These are phyloP conservation scores for Coemansia sp. DNA, from an alignment of 192 early-diverging fungal species.

Conservation along the genomic window DNA sequence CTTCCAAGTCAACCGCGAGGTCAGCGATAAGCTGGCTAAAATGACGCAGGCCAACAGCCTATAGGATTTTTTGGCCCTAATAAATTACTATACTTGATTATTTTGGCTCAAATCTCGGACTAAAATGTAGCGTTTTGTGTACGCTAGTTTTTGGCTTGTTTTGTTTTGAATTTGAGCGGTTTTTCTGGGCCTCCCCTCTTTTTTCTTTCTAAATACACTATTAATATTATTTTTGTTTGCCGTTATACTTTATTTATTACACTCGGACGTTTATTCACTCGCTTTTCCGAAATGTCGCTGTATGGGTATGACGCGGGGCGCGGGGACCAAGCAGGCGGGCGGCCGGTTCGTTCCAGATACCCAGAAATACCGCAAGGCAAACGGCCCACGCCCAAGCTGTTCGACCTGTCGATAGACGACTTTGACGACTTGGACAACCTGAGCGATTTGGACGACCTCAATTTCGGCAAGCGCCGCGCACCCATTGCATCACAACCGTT, in stretches of 20 bases:
- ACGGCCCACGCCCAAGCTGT: slow-evolving; percentile 11
- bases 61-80: not conserved
- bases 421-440: slow-evolving; percentile 28
- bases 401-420: slow-evolving; percentile 34
- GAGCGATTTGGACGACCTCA: slow-evolving; percentile 48
- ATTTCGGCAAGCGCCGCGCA: slow-evolving; percentile 14
- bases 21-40: slow-evolving; percentile 74
- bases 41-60: slow-evolving; percentile 33
- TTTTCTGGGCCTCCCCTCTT: no score
- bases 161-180: no score
- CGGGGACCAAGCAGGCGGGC: not conserved
- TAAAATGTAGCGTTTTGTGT: no score
- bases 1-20: slow-evolving; percentile 73
- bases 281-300: slow-evolving; percentile 19
- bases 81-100: not conserved
- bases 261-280: no score
- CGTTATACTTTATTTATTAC: no score
- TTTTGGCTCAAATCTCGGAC: no score
- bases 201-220: no score
- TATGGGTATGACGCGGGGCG: slow-evolving; percentile 15
- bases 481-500: not conserved
- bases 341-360: slow-evolving; percentile 10
- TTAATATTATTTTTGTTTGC: no score
- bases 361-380: slow-evolving; percentile 10
- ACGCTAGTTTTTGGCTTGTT: no score